Evolutionary conservation across 2,329 filamentous ascomycete genomes (phyloP).

Genomic region (Fusarium neocosmosporiellum): DNA sequence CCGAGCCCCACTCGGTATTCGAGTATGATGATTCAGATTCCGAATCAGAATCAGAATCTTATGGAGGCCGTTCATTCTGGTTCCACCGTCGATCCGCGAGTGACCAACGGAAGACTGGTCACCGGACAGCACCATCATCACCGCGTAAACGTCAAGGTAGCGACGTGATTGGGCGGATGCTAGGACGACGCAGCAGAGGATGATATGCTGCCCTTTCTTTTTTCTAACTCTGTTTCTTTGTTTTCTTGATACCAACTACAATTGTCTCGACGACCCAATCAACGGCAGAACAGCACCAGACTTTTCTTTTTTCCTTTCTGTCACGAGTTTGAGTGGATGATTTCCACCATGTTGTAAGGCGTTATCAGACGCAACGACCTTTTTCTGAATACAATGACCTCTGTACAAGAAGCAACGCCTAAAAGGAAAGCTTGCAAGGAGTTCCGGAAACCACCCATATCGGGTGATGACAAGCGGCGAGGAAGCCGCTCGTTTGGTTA

Average conservation of each 20-base stretch:
- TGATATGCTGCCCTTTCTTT: neutral
- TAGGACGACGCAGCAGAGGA: constrained; percentile 49
- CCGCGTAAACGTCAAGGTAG: constrained; percentile 46
- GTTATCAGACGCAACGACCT: constrained; percentile 29
- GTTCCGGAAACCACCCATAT: constrained; percentile 21
- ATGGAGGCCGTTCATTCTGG: constrained; percentile 53
- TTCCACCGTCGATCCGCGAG: constrained; percentile 55
- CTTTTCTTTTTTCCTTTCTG: neutral
- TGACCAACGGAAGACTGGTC: constrained; percentile 37
- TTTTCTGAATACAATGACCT: constrained; percentile 6
- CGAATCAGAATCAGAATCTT: constrained; percentile 50
- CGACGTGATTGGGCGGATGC: constrained; percentile 53
- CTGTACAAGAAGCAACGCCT: constrained; percentile 11
- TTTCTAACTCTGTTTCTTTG: constrained; percentile 9
- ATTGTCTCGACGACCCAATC: constrained; percentile 38
- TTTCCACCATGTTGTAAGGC: constrained; percentile 12
- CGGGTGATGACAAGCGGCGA: constrained; percentile 11
- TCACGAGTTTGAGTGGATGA: constrained; percentile 17
- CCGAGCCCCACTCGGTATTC: constrained; percentile 57
- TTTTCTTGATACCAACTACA: constrained; percentile 37
- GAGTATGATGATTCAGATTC: constrained; percentile 60
- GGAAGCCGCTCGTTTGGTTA: constrained; percentile 12
- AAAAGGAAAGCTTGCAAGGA: constrained; percentile 20
- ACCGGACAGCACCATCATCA: constrained; percentile 40
- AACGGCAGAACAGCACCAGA: constrained; percentile 9